Percentiles rank a stretch among this genome's conserved stretches.
phyloP scores from a whole-genome alignment of 2,329 filamentous ascomycete genomes.

The Monilinia fructicola region DNA sequence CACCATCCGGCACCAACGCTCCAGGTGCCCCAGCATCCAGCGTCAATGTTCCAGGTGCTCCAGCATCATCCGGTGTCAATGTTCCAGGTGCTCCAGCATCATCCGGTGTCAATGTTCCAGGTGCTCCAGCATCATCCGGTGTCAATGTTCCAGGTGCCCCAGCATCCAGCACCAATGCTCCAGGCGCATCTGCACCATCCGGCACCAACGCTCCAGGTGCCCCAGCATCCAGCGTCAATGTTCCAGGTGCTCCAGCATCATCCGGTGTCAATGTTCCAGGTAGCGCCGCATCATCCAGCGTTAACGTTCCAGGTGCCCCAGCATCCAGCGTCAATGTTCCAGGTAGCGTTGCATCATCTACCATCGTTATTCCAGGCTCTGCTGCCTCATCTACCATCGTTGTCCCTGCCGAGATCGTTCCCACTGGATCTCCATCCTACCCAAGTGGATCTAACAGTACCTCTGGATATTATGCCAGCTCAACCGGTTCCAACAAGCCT shows the following conservation, averaged over 20 bases:
- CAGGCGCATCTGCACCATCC: no score
- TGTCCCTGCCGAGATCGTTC: neutral
- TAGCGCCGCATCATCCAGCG: neutral
- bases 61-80: neutral
- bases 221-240: neutral
- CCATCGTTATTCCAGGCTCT: neutral
- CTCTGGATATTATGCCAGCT: neutral
- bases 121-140: neutral
- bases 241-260: neutral
- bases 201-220: neutral
- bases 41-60: neutral
- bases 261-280: neutral
- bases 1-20: neutral
- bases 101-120: neutral
- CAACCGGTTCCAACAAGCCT: neutral
- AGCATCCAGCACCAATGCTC: no score
- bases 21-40: neutral
- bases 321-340: neutral
- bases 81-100: neutral
- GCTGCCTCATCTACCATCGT: neutral
- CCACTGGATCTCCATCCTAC: neutral
- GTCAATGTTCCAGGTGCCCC: neutral
- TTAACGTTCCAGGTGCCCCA: neutral
- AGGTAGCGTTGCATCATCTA: neutral
- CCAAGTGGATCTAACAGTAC: neutral